phyloP scores from a whole-genome alignment of 2,329 filamentous ascomycete species.

The Pseudogymnoascus sp. region DNA sequence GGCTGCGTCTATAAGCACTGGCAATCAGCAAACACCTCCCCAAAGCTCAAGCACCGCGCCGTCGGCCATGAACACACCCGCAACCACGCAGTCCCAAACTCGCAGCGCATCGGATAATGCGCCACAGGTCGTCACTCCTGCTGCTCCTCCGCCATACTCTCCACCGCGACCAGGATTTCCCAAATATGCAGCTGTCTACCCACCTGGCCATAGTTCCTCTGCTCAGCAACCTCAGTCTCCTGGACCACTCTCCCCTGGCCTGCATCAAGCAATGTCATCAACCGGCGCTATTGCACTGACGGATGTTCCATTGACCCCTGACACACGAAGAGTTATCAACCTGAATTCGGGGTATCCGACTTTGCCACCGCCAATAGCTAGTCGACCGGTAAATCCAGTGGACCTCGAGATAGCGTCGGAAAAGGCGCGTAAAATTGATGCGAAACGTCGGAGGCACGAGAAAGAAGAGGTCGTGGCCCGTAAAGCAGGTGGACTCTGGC shows the following conservation, averaged over 20 bases:
- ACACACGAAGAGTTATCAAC: conserved; percentile 25
- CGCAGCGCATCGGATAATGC: neutral
- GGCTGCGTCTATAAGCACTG: neutral
- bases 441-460: conserved; percentile 49
- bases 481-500: conserved; percentile 55
- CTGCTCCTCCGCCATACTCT: conserved; percentile 27
- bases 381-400: conserved; percentile 9
- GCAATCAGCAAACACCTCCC: neutral
- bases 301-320: conserved; percentile 49
- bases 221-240: conserved; percentile 49
- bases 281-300: conserved; percentile 54
- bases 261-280: conserved; percentile 55
- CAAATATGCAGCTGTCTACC: conserved; percentile 51
- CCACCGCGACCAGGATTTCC: conserved; percentile 20
- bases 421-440: conserved; percentile 25
- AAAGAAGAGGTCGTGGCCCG: conserved; percentile 57
- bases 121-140: neutral
- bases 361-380: neutral
- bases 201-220: conserved; percentile 41
- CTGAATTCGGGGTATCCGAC: conserved; percentile 26
- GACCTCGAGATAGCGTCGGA: conserved; percentile 17
- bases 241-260: conserved; percentile 53
- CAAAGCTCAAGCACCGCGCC: neutral
- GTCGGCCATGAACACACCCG: neutral
- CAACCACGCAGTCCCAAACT: neutral